phyloP scores from a whole-genome alignment of 768 basidiomycete genomes.

The Hygrophoropsis aurantiaca region DNA sequence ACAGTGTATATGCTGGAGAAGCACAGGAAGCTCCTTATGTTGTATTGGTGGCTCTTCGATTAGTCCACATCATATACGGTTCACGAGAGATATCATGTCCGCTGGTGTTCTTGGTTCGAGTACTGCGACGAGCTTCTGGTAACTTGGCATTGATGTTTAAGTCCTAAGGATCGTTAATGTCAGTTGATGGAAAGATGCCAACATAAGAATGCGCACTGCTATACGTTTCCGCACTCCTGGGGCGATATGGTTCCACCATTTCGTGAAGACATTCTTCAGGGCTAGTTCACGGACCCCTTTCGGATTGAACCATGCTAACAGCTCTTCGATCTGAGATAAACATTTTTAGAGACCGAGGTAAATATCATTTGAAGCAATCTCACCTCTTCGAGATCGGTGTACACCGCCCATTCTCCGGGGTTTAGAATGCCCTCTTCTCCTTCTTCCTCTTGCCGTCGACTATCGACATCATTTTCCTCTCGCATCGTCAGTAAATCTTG shows the following conservation, averaged over 20 bases:
- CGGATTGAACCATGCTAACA: conserved; percentile 85
- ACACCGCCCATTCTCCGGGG: conserved; percentile 88
- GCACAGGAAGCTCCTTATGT: conserved; percentile 13
- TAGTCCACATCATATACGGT: conserved; percentile 88
- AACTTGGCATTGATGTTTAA: conserved; percentile 65
- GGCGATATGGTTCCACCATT: conserved; percentile 83
- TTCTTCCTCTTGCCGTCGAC: conserved; percentile 73
- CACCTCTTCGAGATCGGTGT: conserved; percentile 86
- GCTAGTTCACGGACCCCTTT: conserved; percentile 89
- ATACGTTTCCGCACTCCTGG: conserved; percentile 76
- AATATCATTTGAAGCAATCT: conserved; percentile 21
- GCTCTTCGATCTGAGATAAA: conserved; percentile 67
- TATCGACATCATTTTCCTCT: conserved; percentile 51
- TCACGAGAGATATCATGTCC: conserved; percentile 70
- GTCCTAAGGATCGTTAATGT: conserved; percentile 46
- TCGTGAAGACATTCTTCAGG: conserved; percentile 71
- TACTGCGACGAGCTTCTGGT: conserved; percentile 79
- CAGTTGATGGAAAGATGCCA: conserved; percentile 6
- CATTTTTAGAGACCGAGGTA: conserved; percentile 9
- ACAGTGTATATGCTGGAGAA: no score
- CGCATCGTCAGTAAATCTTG: conserved; percentile 64
- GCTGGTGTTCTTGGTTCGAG: conserved; percentile 59
- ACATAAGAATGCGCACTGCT: conserved; percentile 50
- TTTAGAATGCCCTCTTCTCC: conserved; percentile 72
- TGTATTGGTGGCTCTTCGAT: conserved; percentile 63